Percentiles rank a stretch among this genome's conserved stretches.
Evolutionary conservation across 352 stramenopile species (phyloP).

Genomic region (Phytophthora citricola): DNA sequence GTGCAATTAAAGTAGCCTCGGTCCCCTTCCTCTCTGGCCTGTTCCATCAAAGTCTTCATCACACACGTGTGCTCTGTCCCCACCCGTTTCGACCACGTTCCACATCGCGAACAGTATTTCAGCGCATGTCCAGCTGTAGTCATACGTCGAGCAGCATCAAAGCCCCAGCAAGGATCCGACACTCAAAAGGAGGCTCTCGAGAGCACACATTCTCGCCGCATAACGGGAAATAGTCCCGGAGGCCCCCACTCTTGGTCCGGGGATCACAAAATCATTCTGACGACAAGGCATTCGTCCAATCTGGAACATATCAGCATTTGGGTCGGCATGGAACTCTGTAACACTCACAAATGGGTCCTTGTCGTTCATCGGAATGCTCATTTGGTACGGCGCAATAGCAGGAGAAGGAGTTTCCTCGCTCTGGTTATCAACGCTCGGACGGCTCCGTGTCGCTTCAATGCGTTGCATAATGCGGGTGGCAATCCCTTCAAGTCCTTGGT

Average conservation of each 20-base stretch:
- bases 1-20: slow-evolving; percentile 9
- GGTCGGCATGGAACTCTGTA: slow-evolving; percentile 66
- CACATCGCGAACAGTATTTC: slow-evolving; percentile 64
- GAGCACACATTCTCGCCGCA: slow-evolving; percentile 64
- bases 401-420: slow-evolving; percentile 1
- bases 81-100: slow-evolving; percentile 61
- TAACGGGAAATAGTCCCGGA: slow-evolving; percentile 83
- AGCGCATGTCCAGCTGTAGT: slow-evolving; percentile 68
- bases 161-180: slow-evolving; percentile 74
- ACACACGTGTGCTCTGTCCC: slow-evolving; percentile 55
- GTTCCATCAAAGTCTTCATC: slow-evolving; percentile 30
- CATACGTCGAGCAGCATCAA: slow-evolving; percentile 63
- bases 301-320: slow-evolving; percentile 75
- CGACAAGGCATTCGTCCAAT: slow-evolving; percentile 79
- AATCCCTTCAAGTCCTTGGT: slow-evolving; percentile 53
- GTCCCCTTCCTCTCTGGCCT: slow-evolving; percentile 2
- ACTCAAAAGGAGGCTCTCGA: slow-evolving; percentile 67
- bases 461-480: slow-evolving; percentile 66
- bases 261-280: slow-evolving; percentile 84
- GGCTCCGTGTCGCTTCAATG: slow-evolving; percentile 39
- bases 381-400: slow-evolving; percentile 40
- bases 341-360: slow-evolving; percentile 59
- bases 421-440: slow-evolving; percentile 15
- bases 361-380: slow-evolving; percentile 82
- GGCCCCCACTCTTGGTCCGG: slow-evolving; percentile 70